Evolutionary conservation across 2,329 filamentous ascomycete genomes (phyloP).

Genomic region (Neonectria magnoliae): DNA sequence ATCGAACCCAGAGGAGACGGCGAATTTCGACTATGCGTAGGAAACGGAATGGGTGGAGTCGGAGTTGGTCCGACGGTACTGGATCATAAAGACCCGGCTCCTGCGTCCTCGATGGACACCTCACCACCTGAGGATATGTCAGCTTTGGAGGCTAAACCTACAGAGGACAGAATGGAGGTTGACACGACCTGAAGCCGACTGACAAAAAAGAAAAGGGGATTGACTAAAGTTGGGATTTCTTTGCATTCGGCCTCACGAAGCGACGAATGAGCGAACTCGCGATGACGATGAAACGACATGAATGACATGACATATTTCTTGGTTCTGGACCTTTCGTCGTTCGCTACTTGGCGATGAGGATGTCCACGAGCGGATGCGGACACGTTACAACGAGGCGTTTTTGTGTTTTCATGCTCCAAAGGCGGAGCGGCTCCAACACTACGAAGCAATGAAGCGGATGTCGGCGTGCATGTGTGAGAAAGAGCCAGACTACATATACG

Average conservation of each 20-base stretch:
- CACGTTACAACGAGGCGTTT: slow-evolving; percentile 34
- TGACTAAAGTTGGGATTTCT: slow-evolving; percentile 26
- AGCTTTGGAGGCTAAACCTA: slow-evolving; percentile 37
- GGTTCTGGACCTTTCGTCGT: slow-evolving; percentile 34
- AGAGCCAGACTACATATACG: not conserved
- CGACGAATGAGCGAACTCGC: slow-evolving; percentile 32
- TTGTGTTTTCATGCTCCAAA: slow-evolving; percentile 13
- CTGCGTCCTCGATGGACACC: slow-evolving; percentile 33
- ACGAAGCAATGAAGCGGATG: slow-evolving; percentile 4
- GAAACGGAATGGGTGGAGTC: slow-evolving; percentile 41
- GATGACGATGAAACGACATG: slow-evolving; percentile 43
- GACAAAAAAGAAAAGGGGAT: slow-evolving; percentile 18
- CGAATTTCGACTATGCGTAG: slow-evolving; percentile 61
- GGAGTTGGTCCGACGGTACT: slow-evolving; percentile 24
- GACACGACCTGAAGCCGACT: slow-evolving; percentile 30
- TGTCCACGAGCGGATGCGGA: slow-evolving; percentile 10
- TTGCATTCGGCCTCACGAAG: slow-evolving; percentile 25
- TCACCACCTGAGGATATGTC: slow-evolving; percentile 39
- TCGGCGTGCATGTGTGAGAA: slow-evolving; percentile 8
- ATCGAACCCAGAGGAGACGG: slow-evolving; percentile 67
- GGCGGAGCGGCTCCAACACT: not conserved
- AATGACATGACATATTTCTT: slow-evolving; percentile 40
- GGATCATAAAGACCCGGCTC: slow-evolving; percentile 42
- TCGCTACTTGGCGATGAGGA: slow-evolving; percentile 25
- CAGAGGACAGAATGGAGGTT: slow-evolving; percentile 43